Conservation (phyloP, 108 stramenopile species). For the Fistulifera solaris region DNA sequence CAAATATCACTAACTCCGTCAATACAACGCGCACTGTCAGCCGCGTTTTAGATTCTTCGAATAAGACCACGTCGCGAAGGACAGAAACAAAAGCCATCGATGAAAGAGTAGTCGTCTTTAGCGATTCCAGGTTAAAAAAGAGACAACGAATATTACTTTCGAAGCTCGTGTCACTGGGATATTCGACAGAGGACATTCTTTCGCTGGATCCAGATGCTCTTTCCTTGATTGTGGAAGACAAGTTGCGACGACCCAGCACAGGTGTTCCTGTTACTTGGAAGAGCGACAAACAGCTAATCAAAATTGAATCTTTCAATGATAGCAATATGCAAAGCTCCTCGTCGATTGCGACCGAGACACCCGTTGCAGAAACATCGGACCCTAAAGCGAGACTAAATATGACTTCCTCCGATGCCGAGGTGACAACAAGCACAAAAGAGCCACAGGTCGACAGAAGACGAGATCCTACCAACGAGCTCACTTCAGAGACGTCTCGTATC, state of each 20-base stretch:
- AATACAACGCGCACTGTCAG: too few relatives aligned
- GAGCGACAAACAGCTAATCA: not conserved
- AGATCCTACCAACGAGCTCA: not conserved
- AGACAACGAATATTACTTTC: not conserved
- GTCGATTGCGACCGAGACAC: not conserved
- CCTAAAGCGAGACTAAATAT: not conserved
- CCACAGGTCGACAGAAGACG: too few relatives aligned
- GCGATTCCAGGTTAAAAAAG: not conserved
- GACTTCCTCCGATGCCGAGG: not conserved
- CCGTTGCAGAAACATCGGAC: not conserved
- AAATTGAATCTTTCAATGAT: not conserved
- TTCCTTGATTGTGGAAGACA: conserved; percentile 7
- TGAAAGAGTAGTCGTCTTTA: not conserved
- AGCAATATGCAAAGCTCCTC: too few relatives aligned
- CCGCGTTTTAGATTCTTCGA: too few relatives aligned
- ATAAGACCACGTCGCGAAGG: not conserved
- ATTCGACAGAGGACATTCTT: conserved; percentile 5
- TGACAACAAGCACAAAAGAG: not conserved
- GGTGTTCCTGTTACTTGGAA: conserved; percentile 7
- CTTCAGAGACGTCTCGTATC: not conserved
- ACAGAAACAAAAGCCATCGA: not conserved
- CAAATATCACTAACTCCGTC: too few relatives aligned
- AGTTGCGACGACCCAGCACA: not conserved
- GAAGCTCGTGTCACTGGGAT: conserved; percentile 2
- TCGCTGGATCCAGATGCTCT: conserved; percentile 6